These are phyloP conservation scores for Aurantiochytrium sp. DNA, from an alignment of 108 stramenopile genomes.

Conservation along the genomic window DNA sequence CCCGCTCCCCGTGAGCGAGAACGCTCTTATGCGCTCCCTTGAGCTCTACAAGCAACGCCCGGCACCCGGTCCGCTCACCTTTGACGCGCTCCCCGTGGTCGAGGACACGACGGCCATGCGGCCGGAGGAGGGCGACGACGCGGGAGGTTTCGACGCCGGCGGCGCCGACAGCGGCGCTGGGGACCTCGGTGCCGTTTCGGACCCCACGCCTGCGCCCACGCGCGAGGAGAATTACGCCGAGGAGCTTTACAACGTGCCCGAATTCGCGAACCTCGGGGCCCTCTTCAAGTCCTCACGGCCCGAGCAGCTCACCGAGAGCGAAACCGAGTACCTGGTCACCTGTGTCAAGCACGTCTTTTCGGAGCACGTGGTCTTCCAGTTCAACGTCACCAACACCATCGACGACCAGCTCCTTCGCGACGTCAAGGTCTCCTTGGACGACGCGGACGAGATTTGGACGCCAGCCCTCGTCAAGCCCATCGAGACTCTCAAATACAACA, in stretches of 20 bases:
- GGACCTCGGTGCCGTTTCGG: slow-evolving; percentile 26
- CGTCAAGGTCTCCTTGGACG: slow-evolving; percentile 72
- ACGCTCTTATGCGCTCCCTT: slow-evolving; percentile 71
- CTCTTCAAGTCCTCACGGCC: slow-evolving; percentile 70
- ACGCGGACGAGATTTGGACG: slow-evolving; percentile 56
- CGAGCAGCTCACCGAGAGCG: slow-evolving; percentile 70
- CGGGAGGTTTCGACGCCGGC: slow-evolving; percentile 26
- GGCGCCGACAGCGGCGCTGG: slow-evolving; percentile 33
- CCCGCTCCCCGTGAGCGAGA: slow-evolving; percentile 74
- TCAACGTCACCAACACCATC: slow-evolving; percentile 84
- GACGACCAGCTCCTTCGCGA: slow-evolving; percentile 78
- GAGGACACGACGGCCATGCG: slow-evolving; percentile 49
- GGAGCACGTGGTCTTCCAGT: slow-evolving; percentile 80
- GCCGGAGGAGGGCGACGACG: background rate
- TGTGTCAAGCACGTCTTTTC: slow-evolving; percentile 85
- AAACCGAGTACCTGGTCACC: slow-evolving; percentile 81
- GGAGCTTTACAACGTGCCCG: slow-evolving; percentile 75
- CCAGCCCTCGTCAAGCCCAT: slow-evolving; percentile 60
- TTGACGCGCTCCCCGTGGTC: slow-evolving; percentile 68
- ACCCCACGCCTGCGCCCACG: background rate
- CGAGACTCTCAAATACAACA: slow-evolving; percentile 62
- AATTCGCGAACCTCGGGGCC: slow-evolving; percentile 70
- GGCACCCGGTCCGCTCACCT: slow-evolving; percentile 58
- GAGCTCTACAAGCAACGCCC: slow-evolving; percentile 67
- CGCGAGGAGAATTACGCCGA: slow-evolving; percentile 69